These are phyloP conservation scores for Penicillium herquei DNA, from an alignment of 495 filamentous ascomycete species.

Conservation along the genomic window DNA sequence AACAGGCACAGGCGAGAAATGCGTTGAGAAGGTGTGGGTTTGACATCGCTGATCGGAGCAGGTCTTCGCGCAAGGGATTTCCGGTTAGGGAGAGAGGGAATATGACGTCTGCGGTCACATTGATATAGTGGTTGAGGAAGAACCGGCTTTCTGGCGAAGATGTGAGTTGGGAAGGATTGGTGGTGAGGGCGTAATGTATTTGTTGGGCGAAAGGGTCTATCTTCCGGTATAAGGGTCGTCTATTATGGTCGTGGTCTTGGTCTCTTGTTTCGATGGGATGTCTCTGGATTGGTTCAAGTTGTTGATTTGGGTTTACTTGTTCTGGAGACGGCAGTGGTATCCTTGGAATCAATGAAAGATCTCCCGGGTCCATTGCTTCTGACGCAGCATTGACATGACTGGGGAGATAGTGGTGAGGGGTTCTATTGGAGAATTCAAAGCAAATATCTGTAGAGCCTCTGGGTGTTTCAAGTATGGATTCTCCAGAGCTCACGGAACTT, in stretches of 20 bases:
- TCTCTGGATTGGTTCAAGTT: not conserved
- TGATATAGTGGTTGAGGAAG: constrained; percentile 9
- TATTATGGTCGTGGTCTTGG: not conserved
- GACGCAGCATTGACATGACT: not conserved
- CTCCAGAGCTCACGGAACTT: not conserved
- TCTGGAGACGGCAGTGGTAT: not conserved
- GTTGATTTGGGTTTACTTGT: not conserved
- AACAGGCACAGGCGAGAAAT: constrained; percentile 8
- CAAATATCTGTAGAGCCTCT: not conserved
- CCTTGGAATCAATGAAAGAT: not conserved
- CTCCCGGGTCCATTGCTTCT: not conserved
- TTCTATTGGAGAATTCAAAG: not conserved
- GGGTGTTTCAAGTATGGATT: not conserved
- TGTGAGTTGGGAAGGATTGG: constrained; percentile 2
- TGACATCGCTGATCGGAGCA: constrained; percentile 5
- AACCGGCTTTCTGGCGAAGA: constrained; percentile 8
- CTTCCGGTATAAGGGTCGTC: not conserved
- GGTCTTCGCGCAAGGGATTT: constrained; percentile 5
- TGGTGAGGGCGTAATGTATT: constrained; percentile 3
- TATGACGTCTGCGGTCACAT: constrained; percentile 5
- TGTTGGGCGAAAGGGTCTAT: not conserved
- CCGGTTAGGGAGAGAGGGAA: constrained; percentile 7
- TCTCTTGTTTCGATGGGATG: too few relatives aligned
- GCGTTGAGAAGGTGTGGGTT: constrained; percentile 6
- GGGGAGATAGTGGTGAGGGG: not conserved